Evolutionary conservation across 495 filamentous ascomycete genomes (phyloP).

Genomic region (Xylaria nigripes): DNA sequence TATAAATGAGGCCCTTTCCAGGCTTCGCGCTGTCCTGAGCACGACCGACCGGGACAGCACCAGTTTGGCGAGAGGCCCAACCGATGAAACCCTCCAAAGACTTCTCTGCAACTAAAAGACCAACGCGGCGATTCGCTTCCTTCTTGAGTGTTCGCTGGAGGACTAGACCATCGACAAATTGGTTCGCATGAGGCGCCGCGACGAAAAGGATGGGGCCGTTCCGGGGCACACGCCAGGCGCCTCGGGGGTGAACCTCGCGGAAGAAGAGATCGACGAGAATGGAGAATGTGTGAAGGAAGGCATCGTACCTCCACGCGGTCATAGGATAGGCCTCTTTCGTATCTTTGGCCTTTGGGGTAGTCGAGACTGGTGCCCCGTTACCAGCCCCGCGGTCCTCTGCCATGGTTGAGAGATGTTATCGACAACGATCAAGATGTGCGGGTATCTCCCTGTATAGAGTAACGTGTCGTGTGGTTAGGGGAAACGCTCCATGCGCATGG

Average conservation of each 20-base stretch:
- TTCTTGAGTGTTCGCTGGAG: conserved; percentile 80
- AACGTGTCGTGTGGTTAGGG: neutral
- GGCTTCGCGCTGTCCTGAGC: conserved; percentile 83
- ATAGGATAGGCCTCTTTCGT: conserved; percentile 57
- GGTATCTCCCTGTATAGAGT: neutral
- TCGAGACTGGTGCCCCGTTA: conserved; percentile 13
- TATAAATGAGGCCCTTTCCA: conserved; percentile 71
- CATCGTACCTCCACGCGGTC: conserved; percentile 70
- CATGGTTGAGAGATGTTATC: conserved; percentile 11
- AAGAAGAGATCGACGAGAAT: conserved; percentile 92
- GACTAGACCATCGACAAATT: conserved; percentile 95
- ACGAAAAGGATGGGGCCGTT: conserved; percentile 89
- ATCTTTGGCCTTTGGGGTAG: conserved; percentile 15
- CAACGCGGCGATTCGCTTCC: conserved; percentile 79
- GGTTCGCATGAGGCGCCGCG: conserved; percentile 96
- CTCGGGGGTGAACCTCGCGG: conserved; percentile 89
- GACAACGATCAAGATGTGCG: neutral
- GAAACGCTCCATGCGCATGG: too few species aligned
- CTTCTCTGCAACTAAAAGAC: conserved; percentile 89
- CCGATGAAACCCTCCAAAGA: conserved; percentile 90
- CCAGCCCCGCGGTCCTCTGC: conserved; percentile 12
- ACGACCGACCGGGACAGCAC: conserved; percentile 79
- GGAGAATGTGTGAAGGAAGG: conserved; percentile 73
- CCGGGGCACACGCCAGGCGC: conserved; percentile 85
- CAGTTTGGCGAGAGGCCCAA: conserved; percentile 65